A percentile compares a stretch with the other conserved stretches of the same genome.
Evolutionary conservation across 306 rosid species (phyloP).

Genomic region (Sicyos baderoa): DNA sequence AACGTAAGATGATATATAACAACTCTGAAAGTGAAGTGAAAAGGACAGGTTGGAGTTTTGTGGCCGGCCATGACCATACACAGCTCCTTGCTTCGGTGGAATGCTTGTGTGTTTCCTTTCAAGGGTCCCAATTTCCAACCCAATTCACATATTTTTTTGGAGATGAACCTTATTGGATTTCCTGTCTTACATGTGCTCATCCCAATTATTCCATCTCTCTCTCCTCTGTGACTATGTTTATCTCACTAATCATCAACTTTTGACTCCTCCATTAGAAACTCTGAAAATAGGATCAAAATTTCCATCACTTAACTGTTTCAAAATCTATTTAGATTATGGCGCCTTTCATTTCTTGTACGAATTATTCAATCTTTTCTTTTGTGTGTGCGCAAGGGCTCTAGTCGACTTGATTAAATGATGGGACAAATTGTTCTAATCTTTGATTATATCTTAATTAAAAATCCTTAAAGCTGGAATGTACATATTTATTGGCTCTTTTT

Average conservation of each 20-base stretch:
- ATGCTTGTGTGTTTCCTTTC: constrained; percentile 18
- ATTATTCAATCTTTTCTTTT: not conserved
- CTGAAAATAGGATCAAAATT: not conserved
- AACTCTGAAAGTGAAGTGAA: constrained; percentile 10
- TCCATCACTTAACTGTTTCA: not conserved
- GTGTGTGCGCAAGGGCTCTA: not conserved
- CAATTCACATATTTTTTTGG: not conserved
- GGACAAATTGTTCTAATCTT: not conserved
- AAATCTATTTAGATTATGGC: not conserved
- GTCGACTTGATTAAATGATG: not conserved
- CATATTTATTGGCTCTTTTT: not conserved
- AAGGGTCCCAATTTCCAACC: constrained; percentile 11
- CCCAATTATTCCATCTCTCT: constrained; percentile 7
- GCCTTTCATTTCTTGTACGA: not conserved
- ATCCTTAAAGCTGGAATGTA: not conserved
- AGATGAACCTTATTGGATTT: not conserved
- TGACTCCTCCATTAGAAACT: not conserved
- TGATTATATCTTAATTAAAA: not conserved
- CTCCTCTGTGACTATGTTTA: not conserved
- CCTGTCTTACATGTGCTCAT: constrained; percentile 4
- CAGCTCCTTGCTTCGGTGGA: constrained; percentile 15
- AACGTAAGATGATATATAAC: constrained; percentile 17
- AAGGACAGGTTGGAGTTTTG: not conserved
- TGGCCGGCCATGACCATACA: constrained; percentile 15
- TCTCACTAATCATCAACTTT: not conserved